Evolutionary conservation across 2,329 filamentous ascomycete species (phyloP), one percentile per base, ranked within the genome.

Genomic region (Fusarium napiforme): DNA sequence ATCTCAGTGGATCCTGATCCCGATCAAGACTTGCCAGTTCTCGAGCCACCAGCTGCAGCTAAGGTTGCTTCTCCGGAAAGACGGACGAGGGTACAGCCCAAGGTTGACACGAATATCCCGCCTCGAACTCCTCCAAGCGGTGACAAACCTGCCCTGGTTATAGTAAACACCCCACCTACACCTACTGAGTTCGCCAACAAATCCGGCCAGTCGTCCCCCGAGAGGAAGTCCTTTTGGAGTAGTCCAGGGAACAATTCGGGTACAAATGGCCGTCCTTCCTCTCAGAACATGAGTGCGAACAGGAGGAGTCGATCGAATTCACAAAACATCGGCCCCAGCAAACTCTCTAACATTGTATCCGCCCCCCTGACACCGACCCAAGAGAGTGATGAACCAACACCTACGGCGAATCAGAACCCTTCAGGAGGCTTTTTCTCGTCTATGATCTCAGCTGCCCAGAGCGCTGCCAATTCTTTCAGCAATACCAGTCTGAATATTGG

Each of bases 381-480:
- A 42, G 95, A 98, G 81, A 87, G 83, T 81, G 91, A 91, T 76
- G 77, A 81, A 63, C 79, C 85, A n/a, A 90, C 89, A 69, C 78
- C 80, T 78, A 90, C 88, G 36, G 87, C 89, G 30, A 74, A 89
- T 39, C 87, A 89, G 23, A 74, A 74, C n/a, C 30, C 71, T 30
- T 46, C 72, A 61, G 85, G 88, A 42, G 92, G 95, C 2, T 98
- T 99, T 84, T 98, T 99, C 83, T 97, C 94, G 9, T 95, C 93
- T 32, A 93, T 99, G 79, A 90, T 99, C 73, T 96, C 94, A 45
- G 96, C 93, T 50, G 96, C 96, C 23, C 96, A 98, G 82, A 98
- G 93, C 87, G 96, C 96, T 47, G 95, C 95, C 19, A 94, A 86
- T 73, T 91, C 90, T 23, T 81, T 95, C 9, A 94, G 88, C 75